Evolutionary conservation across 768 basidiomycete genomes (phyloP).

Genomic region (Phaffia australis): DNA sequence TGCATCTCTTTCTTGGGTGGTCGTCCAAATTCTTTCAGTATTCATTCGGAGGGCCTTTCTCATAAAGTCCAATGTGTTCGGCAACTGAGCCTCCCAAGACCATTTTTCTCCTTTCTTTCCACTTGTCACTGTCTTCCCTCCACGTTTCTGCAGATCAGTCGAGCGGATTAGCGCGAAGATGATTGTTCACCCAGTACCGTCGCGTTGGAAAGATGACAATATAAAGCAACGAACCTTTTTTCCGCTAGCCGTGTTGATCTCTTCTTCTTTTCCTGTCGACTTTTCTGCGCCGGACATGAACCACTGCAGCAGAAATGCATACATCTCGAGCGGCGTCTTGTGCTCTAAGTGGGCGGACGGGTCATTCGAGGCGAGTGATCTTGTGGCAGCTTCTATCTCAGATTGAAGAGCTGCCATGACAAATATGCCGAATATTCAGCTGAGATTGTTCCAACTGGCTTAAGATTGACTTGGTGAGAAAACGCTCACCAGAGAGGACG

Average conservation of each 20-base stretch:
- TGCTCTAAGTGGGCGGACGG: conserved; percentile 55
- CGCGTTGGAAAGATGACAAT: not conserved
- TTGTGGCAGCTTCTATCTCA: conserved; percentile 60
- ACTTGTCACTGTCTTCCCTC: conserved; percentile 39
- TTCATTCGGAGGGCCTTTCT: conserved; percentile 57
- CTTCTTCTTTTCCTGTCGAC: conserved; percentile 47
- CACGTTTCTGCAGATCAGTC: conserved; percentile 30
- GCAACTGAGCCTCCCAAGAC: conserved; percentile 71
- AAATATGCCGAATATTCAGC: not conserved
- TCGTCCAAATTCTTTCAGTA: conserved; percentile 79
- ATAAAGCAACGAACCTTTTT: conserved; percentile 15
- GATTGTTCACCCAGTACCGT: not conserved
- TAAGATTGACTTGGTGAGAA: not conserved
- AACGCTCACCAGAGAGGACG: conserved; percentile 50
- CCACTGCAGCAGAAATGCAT: conserved; percentile 85
- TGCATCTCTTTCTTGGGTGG: conserved; percentile 69
- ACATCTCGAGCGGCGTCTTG: conserved; percentile 72
- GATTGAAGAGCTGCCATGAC: conserved; percentile 44
- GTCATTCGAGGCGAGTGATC: conserved; percentile 56
- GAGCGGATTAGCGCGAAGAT: not conserved
- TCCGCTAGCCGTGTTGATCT: conserved; percentile 1
- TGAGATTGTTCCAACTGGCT: not conserved
- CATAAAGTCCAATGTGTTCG: conserved; percentile 56
- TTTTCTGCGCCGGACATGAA: conserved; percentile 73
- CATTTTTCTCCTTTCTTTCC: conserved; percentile 42